Base-by-base conservation (phyloP, 768 basidiomycete species). In the Boletus rufocinnamomeus region DNA sequence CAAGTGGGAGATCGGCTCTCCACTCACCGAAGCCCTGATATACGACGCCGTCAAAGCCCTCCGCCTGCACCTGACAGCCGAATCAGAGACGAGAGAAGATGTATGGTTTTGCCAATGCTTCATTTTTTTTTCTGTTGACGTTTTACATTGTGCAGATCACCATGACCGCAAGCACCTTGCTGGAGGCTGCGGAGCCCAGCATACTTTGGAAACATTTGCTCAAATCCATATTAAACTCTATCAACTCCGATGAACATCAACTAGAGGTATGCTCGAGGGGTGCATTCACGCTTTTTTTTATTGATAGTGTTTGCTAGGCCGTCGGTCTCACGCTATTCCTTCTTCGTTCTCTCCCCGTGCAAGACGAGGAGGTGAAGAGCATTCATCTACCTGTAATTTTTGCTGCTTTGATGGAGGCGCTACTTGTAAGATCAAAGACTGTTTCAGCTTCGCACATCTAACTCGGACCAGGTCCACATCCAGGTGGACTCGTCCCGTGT, bases 1-100 rank as follows among this genome's bases (percentile, higher is more conserved):
- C 73, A 97, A 97, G 72, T 98, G 93, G 91, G 97, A 98, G 71
- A 88, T 98, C 46, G 96, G 96, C 6, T 84, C 82, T 9, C 79
- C 82, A 0, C 72, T 99, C 28, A 94, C 94, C 0, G 88, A 93
- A 41, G 79, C 78, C 7, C 75, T 98, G 52, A 84, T 91, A 13
- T 84, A 90, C 64, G 91, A 96, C 63, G 81, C 91, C 0, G 85
- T 98, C 66, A 85, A 80, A 52, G 85, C 91, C 2, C 77, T 97
- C 50, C 84, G 84, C 69, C 68, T 76, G 19, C 76, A 84, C 19
- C 72, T 85, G 46, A 77, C 84, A 37, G 75, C 79, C 8, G 77
- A 82, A 43, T 73, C 79, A 17, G 85, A 87, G 45, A 72, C 76
- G 50, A 74, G 74, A 47, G 84, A 85, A 71, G 89, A 91, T 72